Percentiles rank a stretch among this genome's conserved stretches.
Evolutionary conservation across 2,329 filamentous ascomycete genomes (phyloP).

Genomic region (Thelonectria olida): DNA sequence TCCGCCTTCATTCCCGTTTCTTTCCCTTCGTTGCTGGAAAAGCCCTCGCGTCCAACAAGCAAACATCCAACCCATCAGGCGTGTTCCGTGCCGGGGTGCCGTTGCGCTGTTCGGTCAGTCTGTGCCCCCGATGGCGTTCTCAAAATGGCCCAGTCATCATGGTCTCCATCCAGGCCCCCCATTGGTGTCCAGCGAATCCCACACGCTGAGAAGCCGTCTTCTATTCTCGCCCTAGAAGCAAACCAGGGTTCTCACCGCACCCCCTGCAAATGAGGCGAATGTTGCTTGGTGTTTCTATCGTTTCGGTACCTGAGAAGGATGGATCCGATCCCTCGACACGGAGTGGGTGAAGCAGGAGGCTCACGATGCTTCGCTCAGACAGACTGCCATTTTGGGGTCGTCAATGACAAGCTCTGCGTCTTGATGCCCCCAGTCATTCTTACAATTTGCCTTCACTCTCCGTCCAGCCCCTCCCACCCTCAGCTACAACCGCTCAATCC

Average conservation of each 20-base stretch:
- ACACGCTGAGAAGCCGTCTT: constrained; percentile 9
- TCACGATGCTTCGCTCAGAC: neutral
- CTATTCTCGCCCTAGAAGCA: constrained; percentile 21
- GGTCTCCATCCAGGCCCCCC: neutral
- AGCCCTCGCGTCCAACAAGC: neutral
- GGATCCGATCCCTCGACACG: too few species aligned
- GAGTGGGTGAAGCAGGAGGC: neutral
- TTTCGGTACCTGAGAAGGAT: constrained; percentile 7
- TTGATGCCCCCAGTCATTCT: constrained; percentile 10
- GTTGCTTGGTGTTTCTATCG: constrained; percentile 2
- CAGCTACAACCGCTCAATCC: constrained; percentile 21
- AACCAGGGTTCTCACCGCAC: neutral
- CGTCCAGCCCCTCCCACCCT: constrained; percentile 37
- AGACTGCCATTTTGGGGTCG: constrained; percentile 6
- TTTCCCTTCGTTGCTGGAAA: constrained; percentile 1
- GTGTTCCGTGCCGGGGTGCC: constrained; percentile 1
- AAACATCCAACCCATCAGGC: constrained; percentile 14
- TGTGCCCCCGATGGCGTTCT: neutral
- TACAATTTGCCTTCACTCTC: constrained; percentile 16
- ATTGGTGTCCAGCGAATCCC: constrained; percentile 3
- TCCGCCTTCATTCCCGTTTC: constrained; percentile 6
- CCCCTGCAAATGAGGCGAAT: constrained; percentile 14
- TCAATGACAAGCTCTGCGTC: neutral
- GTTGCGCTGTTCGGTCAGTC: neutral
- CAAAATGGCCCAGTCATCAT: constrained; percentile 1